These are phyloP conservation scores for Agastache rugosa DNA, from an alignment of 257 asterid species.

Conservation along the genomic window DNA sequence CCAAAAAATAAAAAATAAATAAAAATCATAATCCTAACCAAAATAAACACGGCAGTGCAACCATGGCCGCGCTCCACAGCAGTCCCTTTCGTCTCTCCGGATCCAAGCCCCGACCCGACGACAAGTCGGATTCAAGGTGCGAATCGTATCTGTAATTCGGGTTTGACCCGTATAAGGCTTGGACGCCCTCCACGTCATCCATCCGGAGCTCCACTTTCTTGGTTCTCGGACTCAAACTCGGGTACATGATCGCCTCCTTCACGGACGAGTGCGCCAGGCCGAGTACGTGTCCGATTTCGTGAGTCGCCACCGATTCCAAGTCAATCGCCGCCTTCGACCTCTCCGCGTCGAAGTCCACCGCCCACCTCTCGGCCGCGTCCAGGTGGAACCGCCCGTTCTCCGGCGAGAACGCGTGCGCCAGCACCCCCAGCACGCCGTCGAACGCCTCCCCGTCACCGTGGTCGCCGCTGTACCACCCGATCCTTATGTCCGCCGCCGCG, in stretches of 20 bases:
- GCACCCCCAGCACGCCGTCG: conserved; percentile 78
- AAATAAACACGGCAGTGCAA: conserved; percentile 32
- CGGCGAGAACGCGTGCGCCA: conserved; percentile 95
- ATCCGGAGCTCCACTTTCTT: conserved; percentile 70
- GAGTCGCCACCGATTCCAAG: conserved; percentile 93
- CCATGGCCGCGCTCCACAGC: conserved; percentile 44
- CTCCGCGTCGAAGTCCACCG: conserved; percentile 65
- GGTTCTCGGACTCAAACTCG: conserved; percentile 77
- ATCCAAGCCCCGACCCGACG: conserved; percentile 55
- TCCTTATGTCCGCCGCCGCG: conserved; percentile 61
- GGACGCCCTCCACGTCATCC: conserved; percentile 89
- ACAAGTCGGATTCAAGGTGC: conserved; percentile 57
- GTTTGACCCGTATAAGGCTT: conserved; percentile 80
- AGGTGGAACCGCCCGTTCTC: conserved; percentile 87
- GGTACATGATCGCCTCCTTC: conserved; percentile 86
- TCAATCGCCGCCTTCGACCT: conserved; percentile 76
- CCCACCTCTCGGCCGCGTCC: conserved; percentile 85
- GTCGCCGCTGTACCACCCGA: conserved; percentile 81
- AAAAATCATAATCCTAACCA: conserved; percentile 44
- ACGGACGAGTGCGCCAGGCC: conserved; percentile 92
- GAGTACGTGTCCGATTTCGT: conserved; percentile 87
- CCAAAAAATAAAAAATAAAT: not conserved
- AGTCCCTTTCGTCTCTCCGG: conserved; percentile 34
- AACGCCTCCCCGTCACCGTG: conserved; percentile 93
- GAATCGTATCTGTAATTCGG: conserved; percentile 65